Base-by-base conservation (phyloP, 1,284 basidiomycete species). In the Cystobasidium sp. region DNA sequence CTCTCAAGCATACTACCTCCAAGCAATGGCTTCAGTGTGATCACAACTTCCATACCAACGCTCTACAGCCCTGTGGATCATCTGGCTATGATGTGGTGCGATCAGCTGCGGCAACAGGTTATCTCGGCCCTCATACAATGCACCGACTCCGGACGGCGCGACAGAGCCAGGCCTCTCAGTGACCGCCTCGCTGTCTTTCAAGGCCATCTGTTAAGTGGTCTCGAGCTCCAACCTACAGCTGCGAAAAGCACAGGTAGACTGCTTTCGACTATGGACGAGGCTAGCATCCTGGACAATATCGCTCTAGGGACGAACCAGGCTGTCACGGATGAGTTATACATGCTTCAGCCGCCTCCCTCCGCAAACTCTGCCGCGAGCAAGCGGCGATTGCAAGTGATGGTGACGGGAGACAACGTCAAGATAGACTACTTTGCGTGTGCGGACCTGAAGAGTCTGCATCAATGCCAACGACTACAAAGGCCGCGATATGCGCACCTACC, bases 81-180 rank as follows among this genome's bases (percentile, higher is more conserved):
- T 82, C 88, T 90, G 64, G 94, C 93, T 70, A 96, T 98, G 88
- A 92, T 98, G 12, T 99, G 97, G 97, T 99, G 97, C 81, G 93
- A 98, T 82, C 97, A 99, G 83, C 89, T 98, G 18, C 89, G 97
- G 41, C 92, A 90, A 88, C 87, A 89, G 46, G 85, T 98, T 16
- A 96, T 95, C 1, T 85, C 91, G 56, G 88, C 88, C 7, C 87
- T 90, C 10, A 83, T 97, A 6, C 89, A 92, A 76, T 85, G 93
- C 61, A 87, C 87, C 1, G 81, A 78, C 46, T 61, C 18, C 9
- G 18, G 39, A 14, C 37, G 56, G 18, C 1, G 7, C 6, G 56
- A 59, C 22, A 76, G 73, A 43, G 66, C 70, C 10, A 24, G 67
- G n/a, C 22, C 70, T 5, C 49, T 75, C 1, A 24, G 68, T n/a